phyloP scores from a whole-genome alignment of 441 rosid genomes.

The Adansonia madagascariensis region DNA sequence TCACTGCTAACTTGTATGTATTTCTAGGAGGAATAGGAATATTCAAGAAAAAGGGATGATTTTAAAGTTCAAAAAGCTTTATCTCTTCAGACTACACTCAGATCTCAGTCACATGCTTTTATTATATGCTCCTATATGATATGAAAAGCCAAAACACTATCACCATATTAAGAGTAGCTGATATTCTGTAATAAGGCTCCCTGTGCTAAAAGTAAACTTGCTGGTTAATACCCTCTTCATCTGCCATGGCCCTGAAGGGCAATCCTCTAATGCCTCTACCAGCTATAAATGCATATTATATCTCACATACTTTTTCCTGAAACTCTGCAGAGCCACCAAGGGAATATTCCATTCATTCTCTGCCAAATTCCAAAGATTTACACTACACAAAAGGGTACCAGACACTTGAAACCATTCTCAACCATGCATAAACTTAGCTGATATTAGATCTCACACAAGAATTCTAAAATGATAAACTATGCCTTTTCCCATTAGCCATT shows the following conservation, averaged over 20 bases:
- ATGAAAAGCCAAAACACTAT: conserved; percentile 5
- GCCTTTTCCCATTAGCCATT: not conserved
- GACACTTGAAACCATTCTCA: not conserved
- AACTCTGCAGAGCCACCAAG: not conserved
- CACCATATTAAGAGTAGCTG: not conserved
- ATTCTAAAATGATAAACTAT: not conserved
- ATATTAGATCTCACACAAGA: not conserved
- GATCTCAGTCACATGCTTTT: not conserved
- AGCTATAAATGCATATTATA: not conserved
- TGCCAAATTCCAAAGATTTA: not conserved
- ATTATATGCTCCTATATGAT: conserved; percentile 10
- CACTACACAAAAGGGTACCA: not conserved
- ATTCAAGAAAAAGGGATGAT: not conserved
- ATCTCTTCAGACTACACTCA: not conserved
- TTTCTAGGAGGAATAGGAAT: not conserved
- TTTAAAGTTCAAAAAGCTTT: not conserved
- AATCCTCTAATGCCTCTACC: not conserved
- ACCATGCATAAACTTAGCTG: not conserved
- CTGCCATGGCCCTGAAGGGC: not conserved
- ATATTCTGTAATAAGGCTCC: not conserved
- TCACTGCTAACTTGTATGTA: not conserved
- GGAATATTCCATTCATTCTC: not conserved
- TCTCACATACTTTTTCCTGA: not conserved
- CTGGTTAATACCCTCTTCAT: conserved; percentile 7
- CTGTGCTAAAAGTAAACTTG: not conserved